phyloP scores from a whole-genome alignment of 495 filamentous ascomycete species.

The Aspergillus nidulans region DNA sequence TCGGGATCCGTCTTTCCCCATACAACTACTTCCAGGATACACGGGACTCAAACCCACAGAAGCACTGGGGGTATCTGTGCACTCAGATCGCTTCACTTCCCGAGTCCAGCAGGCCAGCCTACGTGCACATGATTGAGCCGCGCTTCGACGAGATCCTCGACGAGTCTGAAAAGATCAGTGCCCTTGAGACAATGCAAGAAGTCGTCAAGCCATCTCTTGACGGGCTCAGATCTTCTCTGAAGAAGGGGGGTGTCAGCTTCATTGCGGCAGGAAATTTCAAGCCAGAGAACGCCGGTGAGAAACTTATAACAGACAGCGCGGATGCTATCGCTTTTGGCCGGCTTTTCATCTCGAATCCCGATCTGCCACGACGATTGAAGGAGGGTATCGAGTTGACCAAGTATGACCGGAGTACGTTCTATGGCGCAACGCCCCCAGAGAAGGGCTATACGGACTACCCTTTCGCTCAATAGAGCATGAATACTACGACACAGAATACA shows the following conservation, averaged over 20 bases:
- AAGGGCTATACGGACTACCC: conserved; percentile 65
- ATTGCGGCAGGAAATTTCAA: conserved; percentile 33
- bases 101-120: conserved; percentile 22
- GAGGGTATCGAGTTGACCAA: conserved; percentile 49
- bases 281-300: conserved; percentile 20
- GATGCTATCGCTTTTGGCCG: conserved; percentile 53
- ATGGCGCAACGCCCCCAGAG: conserved; percentile 35
- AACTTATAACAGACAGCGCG: conserved; percentile 21
- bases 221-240: conserved; percentile 24
- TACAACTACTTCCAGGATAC: conserved; percentile 49
- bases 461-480: neutral
- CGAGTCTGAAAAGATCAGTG: conserved; percentile 40
- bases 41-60: conserved; percentile 28
- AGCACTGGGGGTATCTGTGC: conserved; percentile 17
- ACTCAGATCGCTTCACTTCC: conserved; percentile 21
- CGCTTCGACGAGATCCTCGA: conserved; percentile 45
- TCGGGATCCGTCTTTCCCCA: conserved; percentile 43
- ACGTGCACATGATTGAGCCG: conserved; percentile 41
- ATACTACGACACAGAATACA: neutral
- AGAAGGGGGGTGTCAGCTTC: conserved; percentile 29
- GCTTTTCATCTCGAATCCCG: conserved; percentile 64
- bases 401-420: conserved; percentile 59
- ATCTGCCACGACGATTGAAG: conserved; percentile 55
- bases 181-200: conserved; percentile 16
- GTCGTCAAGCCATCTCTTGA: conserved; percentile 20